A percentile compares a stretch with the other conserved stretches of the same genome.
phyloP scores from a whole-genome alignment of 176 grass and related monocot genomes.

The Phoenix roebelenii region DNA sequence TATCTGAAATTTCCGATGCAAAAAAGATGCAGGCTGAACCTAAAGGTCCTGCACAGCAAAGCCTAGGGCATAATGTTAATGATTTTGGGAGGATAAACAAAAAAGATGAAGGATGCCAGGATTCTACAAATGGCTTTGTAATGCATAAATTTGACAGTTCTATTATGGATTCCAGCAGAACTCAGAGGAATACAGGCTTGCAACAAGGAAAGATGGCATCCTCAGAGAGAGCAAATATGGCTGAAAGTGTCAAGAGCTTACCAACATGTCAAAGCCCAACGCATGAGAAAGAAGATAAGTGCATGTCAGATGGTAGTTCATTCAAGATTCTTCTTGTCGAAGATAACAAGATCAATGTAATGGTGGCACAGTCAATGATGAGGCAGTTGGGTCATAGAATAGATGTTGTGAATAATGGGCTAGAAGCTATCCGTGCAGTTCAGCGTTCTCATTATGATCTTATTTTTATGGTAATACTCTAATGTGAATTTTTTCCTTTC shows the following conservation, averaged over 20 bases:
- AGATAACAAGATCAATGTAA: constrained; percentile 87
- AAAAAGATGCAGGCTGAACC: constrained; percentile 10
- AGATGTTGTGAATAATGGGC: constrained; percentile 71
- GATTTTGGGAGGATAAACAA: constrained; percentile 7
- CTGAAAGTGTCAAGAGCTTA: constrained; percentile 7
- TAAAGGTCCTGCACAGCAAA: too few species aligned
- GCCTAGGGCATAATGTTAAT: too few species aligned
- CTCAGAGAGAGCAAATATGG: constrained; percentile 23
- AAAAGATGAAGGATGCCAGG: constrained; percentile 24
- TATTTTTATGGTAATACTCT: constrained; percentile 69
- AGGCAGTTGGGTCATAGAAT: constrained; percentile 60
- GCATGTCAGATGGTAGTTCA: constrained; percentile 23
- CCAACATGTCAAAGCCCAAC: constrained; percentile 18
- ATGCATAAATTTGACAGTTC: constrained; percentile 11
- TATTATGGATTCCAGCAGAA: constrained; percentile 6
- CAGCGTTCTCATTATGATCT: constrained; percentile 61
- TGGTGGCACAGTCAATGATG: constrained; percentile 88
- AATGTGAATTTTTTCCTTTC: constrained; percentile 2
- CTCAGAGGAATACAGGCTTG: constrained; percentile 37
- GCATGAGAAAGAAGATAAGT: constrained; percentile 27
- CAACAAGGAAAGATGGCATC: constrained; percentile 25
- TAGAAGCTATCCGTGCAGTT: constrained; percentile 72
- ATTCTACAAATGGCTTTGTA: constrained; percentile 23
- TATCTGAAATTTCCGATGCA: constrained; percentile 13
- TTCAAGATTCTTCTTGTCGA: constrained; percentile 78